A percentile compares a stretch with the other conserved stretches of the same genome.
These are phyloP conservation scores for Macrolepiota fuliginosa DNA, from an alignment of 768 basidiomycete genomes.

Conservation along the genomic window DNA sequence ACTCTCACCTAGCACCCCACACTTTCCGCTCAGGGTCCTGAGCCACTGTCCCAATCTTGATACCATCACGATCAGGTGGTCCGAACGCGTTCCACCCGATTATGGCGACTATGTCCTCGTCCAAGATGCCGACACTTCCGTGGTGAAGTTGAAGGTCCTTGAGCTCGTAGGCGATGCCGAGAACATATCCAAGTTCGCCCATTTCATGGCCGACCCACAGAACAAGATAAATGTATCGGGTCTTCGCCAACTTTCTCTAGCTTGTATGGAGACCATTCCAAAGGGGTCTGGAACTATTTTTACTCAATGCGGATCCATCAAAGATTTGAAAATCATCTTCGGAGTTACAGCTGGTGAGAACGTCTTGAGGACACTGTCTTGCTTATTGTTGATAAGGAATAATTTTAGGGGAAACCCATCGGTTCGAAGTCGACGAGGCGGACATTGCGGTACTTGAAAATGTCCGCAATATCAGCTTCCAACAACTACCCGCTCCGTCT, in stretches of 20 bases:
- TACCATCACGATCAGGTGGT: background rate
- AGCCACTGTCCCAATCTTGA: background rate
- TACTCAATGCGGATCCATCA: background rate
- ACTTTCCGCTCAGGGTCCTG: background rate
- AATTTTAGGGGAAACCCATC: background rate
- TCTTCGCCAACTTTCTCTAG: background rate
- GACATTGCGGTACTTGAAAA: background rate
- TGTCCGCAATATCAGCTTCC: background rate
- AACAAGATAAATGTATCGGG: background rate
- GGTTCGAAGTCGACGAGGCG: background rate
- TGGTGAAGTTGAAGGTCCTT: background rate
- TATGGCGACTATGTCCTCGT: background rate
- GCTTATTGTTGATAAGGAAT: background rate
- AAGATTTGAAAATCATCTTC: background rate
- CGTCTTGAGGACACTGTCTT: background rate
- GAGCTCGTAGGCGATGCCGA: background rate
- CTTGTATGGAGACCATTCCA: background rate
- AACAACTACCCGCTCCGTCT: background rate
- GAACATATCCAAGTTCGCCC: background rate
- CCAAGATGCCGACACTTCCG: background rate
- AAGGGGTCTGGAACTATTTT: slow-evolving; percentile 1
- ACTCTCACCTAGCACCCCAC: background rate
- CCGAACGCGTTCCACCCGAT: background rate
- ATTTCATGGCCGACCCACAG: background rate
- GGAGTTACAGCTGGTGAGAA: background rate